Evolutionary conservation across 805 yeast genomes (phyloP), one percentile per base, ranked within the genome.

Genomic region (Ogataea allantospora): DNA sequence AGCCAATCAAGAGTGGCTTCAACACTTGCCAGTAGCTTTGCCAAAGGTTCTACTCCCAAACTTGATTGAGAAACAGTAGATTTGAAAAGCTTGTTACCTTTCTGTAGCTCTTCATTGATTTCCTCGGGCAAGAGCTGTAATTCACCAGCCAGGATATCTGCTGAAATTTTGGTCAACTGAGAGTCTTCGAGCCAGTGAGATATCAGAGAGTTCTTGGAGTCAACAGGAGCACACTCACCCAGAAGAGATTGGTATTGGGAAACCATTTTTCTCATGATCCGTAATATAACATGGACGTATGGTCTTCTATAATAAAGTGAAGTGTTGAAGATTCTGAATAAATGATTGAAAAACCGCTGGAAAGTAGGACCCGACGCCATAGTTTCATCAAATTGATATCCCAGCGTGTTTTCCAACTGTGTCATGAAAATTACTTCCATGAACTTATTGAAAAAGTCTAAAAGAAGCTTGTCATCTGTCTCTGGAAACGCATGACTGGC

Each of bases 371-470:
- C 68, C 8, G 69, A 59, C 14, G 47, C 51, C 19, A 40, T 43
- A 17, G 68, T 61, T 13, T 67, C 71, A 7, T 71, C 70, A 51
- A 83, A 83, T 10, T 77, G 69, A 23, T 60, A 52, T 21, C 70
- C 64, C 14, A 88, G 62, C 1, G 80, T 73, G 23, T 69, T 72
- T 32, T 78, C 78, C 11, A 88, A 66, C 28, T 77, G 76, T 1
- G 88, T 78, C 31, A 83, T 66, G 51, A 83, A 88, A 4, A 77
- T 71, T 7, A 65, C 61, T 29, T 67, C 68, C 87, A 89, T 79
- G 48, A 83, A 83, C 4, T 69, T 68, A 19, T 71, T 70, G 56
- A 86, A 78, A 55, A 86, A 82, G 6, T 51, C 51, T 15, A 68
- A 39, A 6, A 58, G 54, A 12, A 48, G 47, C 15, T 51, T 42